phyloP scores from a whole-genome alignment of 1,284 basidiomycete genomes.

The Pseudomicrostroma phylloplanum region DNA sequence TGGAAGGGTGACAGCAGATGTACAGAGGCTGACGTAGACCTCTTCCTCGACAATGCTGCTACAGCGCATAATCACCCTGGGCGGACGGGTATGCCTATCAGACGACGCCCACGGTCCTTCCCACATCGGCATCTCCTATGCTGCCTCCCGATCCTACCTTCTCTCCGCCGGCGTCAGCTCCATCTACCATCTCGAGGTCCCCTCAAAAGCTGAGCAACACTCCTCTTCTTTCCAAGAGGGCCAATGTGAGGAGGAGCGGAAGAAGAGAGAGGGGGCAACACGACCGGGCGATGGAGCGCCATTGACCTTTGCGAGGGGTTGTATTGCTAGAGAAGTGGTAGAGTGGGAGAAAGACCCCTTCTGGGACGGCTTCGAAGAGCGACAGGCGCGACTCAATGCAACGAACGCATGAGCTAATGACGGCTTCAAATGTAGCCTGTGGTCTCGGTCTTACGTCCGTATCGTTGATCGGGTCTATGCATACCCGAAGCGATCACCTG shows the following conservation, averaged over 20 bases:
- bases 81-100: conserved; percentile 75
- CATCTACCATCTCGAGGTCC: conserved; percentile 62
- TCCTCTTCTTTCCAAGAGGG: too few species aligned
- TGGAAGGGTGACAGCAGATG: background rate
- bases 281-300: background rate
- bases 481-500: too few species aligned
- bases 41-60: background rate
- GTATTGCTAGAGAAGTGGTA: background rate
- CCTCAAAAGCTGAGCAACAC: background rate
- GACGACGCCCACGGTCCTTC: conserved; percentile 92
- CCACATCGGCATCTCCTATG: conserved; percentile 81
- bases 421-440: too few species aligned
- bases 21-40: background rate
- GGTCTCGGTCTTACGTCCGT: too few species aligned
- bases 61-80: conserved; percentile 63
- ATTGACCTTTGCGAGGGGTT: conserved; percentile 7
- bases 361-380: background rate
- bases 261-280: background rate
- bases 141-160: conserved; percentile 65
- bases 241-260: background rate
- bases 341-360: conserved; percentile 3
- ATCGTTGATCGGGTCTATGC: too few species aligned
- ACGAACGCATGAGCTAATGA: too few species aligned
- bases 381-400: background rate
- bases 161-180: conserved; percentile 59